Evolutionary conservation across 805 yeast species (phyloP), one percentile per base, ranked within the genome.

Genomic region (Starmerella tilneyi): DNA sequence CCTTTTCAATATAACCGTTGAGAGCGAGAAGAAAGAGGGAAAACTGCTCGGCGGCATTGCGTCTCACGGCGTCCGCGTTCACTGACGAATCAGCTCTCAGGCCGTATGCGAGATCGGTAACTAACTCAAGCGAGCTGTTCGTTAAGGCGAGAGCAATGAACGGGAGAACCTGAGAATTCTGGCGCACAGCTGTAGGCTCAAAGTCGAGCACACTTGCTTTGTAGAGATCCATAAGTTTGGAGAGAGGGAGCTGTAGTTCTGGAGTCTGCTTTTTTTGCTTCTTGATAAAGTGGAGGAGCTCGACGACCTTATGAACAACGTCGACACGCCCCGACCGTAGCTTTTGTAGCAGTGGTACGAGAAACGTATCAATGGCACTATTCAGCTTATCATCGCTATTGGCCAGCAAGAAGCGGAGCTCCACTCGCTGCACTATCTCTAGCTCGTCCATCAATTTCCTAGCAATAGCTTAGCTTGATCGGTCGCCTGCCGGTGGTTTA

Each of bases 321-420:
- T 73, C 65, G 0, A 68, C 65, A 59, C 81, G 74, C 3, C 79
- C 73, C 13, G 96, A 85, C 2, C 81, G 74, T 43, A 88, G 69
- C 59, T 89, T 89, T 50, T 88, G 66, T 28, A 89, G 63, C 22
- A 89, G 59, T 1, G 98, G 96, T 1, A 84, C 71, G 34, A 89
- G 67, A 57, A 81, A 89, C 0, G 74, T 62, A 9, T 70, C 68
- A 32, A 92, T 59, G 5, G 79, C 63, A 2, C 71, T 58, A 56
- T 81, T 79, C 44, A 86, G 72, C 56, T 81, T 81, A 2, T 63
- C 69, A 38, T 79, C 81, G 0, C 79, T 67, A 40, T 74, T 75
- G 0, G 96, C 84, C 33, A 89, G 65, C 16, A 89, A 69, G 31
- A 50, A 33, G 21, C 48, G 43, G 6, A 50, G 46, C 44, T 50